Base-by-base conservation (phyloP, 1,139 yeast genomes). In the Taphrina communis region DNA sequence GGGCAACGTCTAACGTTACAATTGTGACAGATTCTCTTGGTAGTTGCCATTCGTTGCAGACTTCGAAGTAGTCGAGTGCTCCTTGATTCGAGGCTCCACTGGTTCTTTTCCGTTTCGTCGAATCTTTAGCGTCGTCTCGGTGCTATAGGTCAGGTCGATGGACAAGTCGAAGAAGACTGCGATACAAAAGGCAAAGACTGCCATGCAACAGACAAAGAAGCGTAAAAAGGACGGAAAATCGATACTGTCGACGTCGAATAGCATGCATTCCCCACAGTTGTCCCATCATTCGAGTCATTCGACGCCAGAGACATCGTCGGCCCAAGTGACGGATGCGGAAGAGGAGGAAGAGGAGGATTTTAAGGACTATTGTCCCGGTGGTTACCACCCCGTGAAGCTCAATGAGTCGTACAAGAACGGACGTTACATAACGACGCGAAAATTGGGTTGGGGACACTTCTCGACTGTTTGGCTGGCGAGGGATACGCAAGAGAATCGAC, bases 401-500 rank as follows among this genome's bases (percentile, higher is more conserved):
- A 96, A 96, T 14, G 97, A 91, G 75, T 79, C 78, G 51, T 80
- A 79, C 71, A 85, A 86, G 71, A 81, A 87, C 67, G 85, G 85
- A 31, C 80, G 84, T 58, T 91, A 91, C 77, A 82, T 85, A 3
- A 79, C 91, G 60, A 86, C 88, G 21, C 83, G 97, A 71, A 91
- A 91, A 77, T 81, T 91, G 5, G 97, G 97, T 7, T 90, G 96
- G 96, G 97, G 97, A 58, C 96, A 90, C 77, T 90, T 90, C 75
- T 86, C 92, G 44, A 90, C 96, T 1, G 97, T 90, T 44, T 90
- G 97, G 97, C 81, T 90, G 38, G 94, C 95, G 8, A 84, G 82
- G 71, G 94, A 89, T 74, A 79, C 81, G 48, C 79, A 80, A 53
- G 68, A 70, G 62, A 81, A 84, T 69, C 80, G 81, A 61, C 91